A percentile compares a stretch with the other conserved stretches of the same genome.
These are phyloP conservation scores for Anastatica hierochuntica DNA, from an alignment of 345 rosid genomes.

Conservation along the genomic window DNA sequence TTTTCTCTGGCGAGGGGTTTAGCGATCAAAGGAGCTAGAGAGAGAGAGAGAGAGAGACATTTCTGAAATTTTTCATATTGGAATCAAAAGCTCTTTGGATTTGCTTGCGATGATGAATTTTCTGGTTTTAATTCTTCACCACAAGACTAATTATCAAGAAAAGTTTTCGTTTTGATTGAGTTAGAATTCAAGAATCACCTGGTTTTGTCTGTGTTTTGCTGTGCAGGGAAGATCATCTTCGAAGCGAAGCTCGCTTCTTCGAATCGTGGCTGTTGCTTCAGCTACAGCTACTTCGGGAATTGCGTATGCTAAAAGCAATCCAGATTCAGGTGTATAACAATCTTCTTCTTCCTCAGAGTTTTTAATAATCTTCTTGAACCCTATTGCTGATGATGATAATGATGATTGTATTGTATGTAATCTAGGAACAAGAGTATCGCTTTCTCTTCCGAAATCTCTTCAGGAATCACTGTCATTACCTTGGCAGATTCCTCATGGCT, in stretches of 20 bases:
- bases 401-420: slow-evolving; percentile 5
- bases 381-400: too few species aligned
- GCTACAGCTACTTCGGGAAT: slow-evolving; percentile 41
- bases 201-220: not conserved
- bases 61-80: too few species aligned
- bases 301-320: slow-evolving; percentile 12
- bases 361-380: not conserved
- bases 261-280: slow-evolving; percentile 32
- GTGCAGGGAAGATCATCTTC: slow-evolving; percentile 36
- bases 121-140: too few species aligned
- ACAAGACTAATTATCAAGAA: too few species aligned
- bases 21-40: too few species aligned
- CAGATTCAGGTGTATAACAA: slow-evolving; percentile 26
- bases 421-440: slow-evolving; percentile 33
- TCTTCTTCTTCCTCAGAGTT: not conserved
- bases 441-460: slow-evolving; percentile 32
- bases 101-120: too few species aligned
- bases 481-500: slow-evolving; percentile 19
- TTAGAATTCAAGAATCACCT: too few species aligned
- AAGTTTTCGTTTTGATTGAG: too few species aligned
- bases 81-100: too few species aligned
- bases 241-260: slow-evolving; percentile 25
- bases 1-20: too few species aligned
- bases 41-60: too few species aligned
- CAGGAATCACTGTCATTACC: slow-evolving; percentile 23